Percentiles rank a stretch among this genome's conserved stretches.
Conservation (phyloP, 2,329 filamentous ascomycete genomes). For the Stemphylium vesicarium region DNA sequence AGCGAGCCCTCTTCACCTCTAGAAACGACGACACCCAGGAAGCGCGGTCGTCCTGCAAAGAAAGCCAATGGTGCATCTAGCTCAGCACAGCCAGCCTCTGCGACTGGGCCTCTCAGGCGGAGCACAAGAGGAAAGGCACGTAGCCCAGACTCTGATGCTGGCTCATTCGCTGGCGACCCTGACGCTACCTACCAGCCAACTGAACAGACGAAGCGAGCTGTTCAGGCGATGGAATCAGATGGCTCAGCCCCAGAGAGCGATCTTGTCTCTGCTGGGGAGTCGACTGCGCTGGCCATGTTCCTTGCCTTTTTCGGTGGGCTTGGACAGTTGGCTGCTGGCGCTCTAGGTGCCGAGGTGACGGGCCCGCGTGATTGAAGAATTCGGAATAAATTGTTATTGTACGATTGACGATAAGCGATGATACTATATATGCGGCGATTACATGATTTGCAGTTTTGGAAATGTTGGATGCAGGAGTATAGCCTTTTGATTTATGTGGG, state of each 20-base stretch:
- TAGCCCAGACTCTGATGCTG: conserved; percentile 28
- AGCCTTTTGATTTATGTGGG: neutral
- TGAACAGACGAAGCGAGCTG: conserved; percentile 23
- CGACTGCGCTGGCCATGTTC: conserved; percentile 44
- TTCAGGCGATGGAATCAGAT: conserved; percentile 40
- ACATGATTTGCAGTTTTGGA: neutral
- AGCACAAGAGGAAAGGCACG: conserved; percentile 26
- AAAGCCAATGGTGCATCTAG: conserved; percentile 28
- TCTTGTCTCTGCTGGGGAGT: conserved; percentile 42
- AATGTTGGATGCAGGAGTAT: neutral
- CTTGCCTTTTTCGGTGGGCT: conserved; percentile 44
- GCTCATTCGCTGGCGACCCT: conserved; percentile 20
- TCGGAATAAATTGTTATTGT: neutral
- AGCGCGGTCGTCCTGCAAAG: conserved; percentile 36
- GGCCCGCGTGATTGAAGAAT: conserved; percentile 23
- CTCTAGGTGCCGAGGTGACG: conserved; percentile 46
- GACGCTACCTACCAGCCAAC: conserved; percentile 39
- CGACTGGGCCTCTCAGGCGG: conserved; percentile 23
- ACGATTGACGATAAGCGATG: neutral
- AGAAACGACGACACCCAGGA: conserved; percentile 27
- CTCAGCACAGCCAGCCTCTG: conserved; percentile 7
- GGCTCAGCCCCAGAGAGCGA: conserved; percentile 34
- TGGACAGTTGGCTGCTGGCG: conserved; percentile 41
- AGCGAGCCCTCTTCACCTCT: conserved; percentile 12
- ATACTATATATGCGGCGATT: neutral